Conservation (phyloP, 1,139 yeast genomes). For the Taphrina betulina region DNA sequence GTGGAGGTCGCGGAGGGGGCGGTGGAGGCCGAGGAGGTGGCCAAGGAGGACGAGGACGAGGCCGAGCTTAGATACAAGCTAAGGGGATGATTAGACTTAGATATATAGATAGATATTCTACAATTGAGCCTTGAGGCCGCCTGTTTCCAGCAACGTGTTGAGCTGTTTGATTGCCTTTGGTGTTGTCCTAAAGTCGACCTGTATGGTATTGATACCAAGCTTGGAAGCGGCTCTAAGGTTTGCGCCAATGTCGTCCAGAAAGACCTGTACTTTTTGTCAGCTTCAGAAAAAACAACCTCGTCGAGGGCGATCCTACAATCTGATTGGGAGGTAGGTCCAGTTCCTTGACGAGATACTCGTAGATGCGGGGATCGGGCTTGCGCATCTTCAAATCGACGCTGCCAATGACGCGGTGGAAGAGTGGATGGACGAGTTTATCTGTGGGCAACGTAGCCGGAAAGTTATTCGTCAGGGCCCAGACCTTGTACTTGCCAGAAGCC, state of each 20-base stretch:
- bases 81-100: background rate
- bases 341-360: slow-evolving; percentile 8
- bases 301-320: slow-evolving; percentile 1
- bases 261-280: background rate
- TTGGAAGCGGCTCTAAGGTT: slow-evolving; percentile 24
- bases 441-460: slow-evolving; percentile 18
- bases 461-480: slow-evolving; percentile 31
- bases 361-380: slow-evolving; percentile 25
- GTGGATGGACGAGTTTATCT: slow-evolving; percentile 18
- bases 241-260: slow-evolving; percentile 18
- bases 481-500: slow-evolving; percentile 24
- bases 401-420: slow-evolving; percentile 27
- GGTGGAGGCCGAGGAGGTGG: slow-evolving; percentile 18
- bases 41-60: slow-evolving; percentile 1
- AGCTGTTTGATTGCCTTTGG: slow-evolving; percentile 20
- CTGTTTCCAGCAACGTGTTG: slow-evolving; percentile 9
- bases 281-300: background rate
- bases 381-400: slow-evolving; percentile 27
- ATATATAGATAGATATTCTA: background rate
- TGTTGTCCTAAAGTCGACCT: slow-evolving; percentile 29
- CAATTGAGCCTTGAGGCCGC: slow-evolving; percentile 11
- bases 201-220: slow-evolving; percentile 27
- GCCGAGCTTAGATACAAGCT: background rate
- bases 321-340: slow-evolving; percentile 22
- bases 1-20: slow-evolving; percentile 1